Conservation (phyloP, 2,329 filamentous ascomycete genomes). For the Verticillium klebahnii region DNA sequence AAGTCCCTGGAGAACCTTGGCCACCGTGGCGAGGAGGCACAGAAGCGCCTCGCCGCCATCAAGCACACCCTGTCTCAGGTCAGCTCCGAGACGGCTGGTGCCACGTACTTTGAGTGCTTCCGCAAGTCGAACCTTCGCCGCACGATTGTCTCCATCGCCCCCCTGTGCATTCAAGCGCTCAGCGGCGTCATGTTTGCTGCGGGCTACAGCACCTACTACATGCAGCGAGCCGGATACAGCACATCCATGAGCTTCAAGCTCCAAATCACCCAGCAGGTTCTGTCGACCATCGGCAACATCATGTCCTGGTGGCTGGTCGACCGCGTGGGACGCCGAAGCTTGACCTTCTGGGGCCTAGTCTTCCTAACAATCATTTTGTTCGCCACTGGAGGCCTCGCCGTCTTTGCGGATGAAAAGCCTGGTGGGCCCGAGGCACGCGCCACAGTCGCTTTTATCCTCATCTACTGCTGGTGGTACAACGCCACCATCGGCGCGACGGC, state of each 20-base stretch:
- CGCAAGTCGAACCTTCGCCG: constrained; percentile 31
- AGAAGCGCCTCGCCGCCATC: constrained; percentile 22
- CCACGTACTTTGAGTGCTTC: constrained; percentile 35
- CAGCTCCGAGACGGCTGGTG: constrained; percentile 28
- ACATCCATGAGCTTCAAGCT: constrained; percentile 28
- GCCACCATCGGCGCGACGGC: constrained; percentile 34
- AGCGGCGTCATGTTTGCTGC: constrained; percentile 30
- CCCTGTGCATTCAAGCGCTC: constrained; percentile 28
- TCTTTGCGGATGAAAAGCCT: not conserved
- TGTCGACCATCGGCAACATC: constrained; percentile 33
- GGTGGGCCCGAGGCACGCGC: constrained; percentile 8
- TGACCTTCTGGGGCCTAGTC: constrained; percentile 29
- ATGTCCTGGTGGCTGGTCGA: constrained; percentile 33
- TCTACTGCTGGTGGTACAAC: constrained; percentile 34
- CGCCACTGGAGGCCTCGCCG: constrained; percentile 24
- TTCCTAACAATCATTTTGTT: constrained; percentile 33
- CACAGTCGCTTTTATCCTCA: constrained; percentile 27
- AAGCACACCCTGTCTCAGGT: constrained; percentile 27
- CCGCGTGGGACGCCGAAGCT: constrained; percentile 26
- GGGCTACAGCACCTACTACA: constrained; percentile 20
- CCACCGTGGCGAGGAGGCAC: constrained; percentile 17
- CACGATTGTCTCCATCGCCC: constrained; percentile 32
- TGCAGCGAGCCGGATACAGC: constrained; percentile 12
- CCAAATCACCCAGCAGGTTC: constrained; percentile 32
- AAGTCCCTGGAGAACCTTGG: constrained; percentile 27